Evolutionary conservation across 2,329 filamentous ascomycete genomes (phyloP).

Genomic region (Cytospora chrysosperma): DNA sequence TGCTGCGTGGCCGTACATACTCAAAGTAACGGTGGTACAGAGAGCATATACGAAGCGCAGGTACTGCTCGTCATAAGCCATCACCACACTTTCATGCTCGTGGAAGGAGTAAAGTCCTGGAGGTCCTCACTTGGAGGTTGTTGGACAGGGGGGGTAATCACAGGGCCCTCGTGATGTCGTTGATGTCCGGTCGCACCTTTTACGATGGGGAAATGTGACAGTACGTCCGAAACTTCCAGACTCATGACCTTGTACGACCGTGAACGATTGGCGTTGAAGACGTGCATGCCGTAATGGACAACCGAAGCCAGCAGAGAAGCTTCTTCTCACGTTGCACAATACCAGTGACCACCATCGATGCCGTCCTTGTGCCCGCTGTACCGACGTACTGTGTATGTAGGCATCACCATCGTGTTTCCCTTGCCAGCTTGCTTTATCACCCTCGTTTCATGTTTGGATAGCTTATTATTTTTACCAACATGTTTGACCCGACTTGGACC

Average conservation of each 20-base stretch:
- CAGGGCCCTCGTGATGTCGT: not conserved
- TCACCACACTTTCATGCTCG: not conserved
- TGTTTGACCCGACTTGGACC: not conserved
- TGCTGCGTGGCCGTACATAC: not conserved
- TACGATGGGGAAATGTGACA: not conserved
- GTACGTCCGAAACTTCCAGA: not conserved
- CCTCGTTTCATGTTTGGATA: constrained; percentile 10
- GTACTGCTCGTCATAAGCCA: not conserved
- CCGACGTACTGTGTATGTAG: not conserved
- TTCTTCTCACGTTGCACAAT: constrained; percentile 2
- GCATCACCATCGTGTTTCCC: constrained; percentile 1
- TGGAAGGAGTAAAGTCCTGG: not conserved
- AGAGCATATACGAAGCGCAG: not conserved
- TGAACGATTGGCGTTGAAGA: not conserved
- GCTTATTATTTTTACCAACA: no score
- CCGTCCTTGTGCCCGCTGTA: not conserved
- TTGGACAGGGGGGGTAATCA: not conserved
- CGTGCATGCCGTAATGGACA: not conserved
- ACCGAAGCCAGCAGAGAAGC: not conserved
- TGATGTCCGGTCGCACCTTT: not conserved
- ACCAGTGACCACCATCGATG: not conserved
- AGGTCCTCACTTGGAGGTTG: not conserved
- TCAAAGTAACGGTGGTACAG: not conserved
- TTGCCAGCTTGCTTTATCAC: constrained; percentile 7
- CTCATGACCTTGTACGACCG: not conserved